Evolutionary conservation across 2,329 filamentous ascomycete genomes (phyloP).

Genomic region (Alternaria tenuissima): DNA sequence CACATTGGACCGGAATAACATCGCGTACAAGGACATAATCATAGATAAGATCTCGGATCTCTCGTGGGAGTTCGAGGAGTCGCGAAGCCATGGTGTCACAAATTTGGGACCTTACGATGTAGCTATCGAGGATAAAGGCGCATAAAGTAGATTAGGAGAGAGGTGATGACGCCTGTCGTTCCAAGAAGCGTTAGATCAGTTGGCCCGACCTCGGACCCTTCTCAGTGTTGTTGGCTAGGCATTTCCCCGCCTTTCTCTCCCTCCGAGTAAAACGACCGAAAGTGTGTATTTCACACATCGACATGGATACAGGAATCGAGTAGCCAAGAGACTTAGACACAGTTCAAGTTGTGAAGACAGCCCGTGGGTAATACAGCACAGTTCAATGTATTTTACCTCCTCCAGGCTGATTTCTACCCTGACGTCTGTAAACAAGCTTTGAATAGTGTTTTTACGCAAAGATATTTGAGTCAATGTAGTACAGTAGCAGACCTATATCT

Average conservation of each 20-base stretch:
- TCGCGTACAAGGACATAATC: slow-evolving; percentile 26
- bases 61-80: slow-evolving; percentile 27
- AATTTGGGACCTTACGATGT: not conserved
- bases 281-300: not conserved
- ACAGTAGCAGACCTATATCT: too few relatives aligned
- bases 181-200: not conserved
- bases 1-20: slow-evolving; percentile 26
- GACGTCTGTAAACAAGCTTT: not conserved
- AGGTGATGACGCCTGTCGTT: slow-evolving; percentile 9
- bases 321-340: not conserved
- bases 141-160: not conserved
- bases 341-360: not conserved
- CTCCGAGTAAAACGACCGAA: not conserved
- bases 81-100: slow-evolving; percentile 14
- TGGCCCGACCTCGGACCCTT: not conserved
- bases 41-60: slow-evolving; percentile 33
- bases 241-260: not conserved
- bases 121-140: not conserved
- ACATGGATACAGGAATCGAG: not conserved
- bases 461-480: too few relatives aligned
- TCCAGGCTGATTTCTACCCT: not conserved
- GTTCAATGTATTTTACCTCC: not conserved
- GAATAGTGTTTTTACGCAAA: not conserved
- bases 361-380: not conserved
- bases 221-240: not conserved